Base-by-base conservation (phyloP, 2,329 filamentous ascomycete species). In the Hymenoscyphus infarciens region DNA sequence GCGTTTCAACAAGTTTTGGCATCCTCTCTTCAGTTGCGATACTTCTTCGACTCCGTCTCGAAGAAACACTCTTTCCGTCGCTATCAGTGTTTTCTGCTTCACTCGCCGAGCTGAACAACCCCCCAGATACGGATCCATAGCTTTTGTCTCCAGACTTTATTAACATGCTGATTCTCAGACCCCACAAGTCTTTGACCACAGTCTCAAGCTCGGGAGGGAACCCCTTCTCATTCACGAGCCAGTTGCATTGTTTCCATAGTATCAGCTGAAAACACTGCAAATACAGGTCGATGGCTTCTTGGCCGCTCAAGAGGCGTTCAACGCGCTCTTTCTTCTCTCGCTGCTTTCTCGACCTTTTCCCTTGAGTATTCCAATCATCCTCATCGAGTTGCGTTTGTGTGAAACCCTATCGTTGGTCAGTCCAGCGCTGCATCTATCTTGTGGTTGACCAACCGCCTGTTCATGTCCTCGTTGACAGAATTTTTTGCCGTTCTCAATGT, bases 221-320 rank as follows among this genome's bases (percentile, higher is more conserved):
- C 0, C 83, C 83, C 73, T 87, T 87, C 5, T 81, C 78, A 25
- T 83, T 78, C 15, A 96, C 79, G 33, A 98, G 79, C 81, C 88
- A 93, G 71, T 84, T 77, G 16, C 91, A 78, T 78, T 98, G 94
- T 72, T 89, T 91, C 74, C 92, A 87, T 31, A 99, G 78, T 56
- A 98, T 83, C 35, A 97, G 80, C 75, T 98, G 94, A 63, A 96
- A 84, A 66, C 86, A 89, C 73, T 96, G 89, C 39, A 98, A 80
- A 74, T 91, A 97, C 27, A 97, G 83, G 66, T 89, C 85, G 67
- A 87, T 85, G 15, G 89, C 94, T 60, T 85, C 82, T 56, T 84
- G 80, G 52, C 93, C 93, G 5, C 75, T 75, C 57, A 90, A 79
- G 71, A 87, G 82, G 63, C 79, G 79, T 71, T 84, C 79, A 59